A percentile compares a stretch with the other conserved stretches of the same genome.
Evolutionary conservation across 2,329 filamentous ascomycete species (phyloP).

Genomic region (Sclerotinia trifoliorum): DNA sequence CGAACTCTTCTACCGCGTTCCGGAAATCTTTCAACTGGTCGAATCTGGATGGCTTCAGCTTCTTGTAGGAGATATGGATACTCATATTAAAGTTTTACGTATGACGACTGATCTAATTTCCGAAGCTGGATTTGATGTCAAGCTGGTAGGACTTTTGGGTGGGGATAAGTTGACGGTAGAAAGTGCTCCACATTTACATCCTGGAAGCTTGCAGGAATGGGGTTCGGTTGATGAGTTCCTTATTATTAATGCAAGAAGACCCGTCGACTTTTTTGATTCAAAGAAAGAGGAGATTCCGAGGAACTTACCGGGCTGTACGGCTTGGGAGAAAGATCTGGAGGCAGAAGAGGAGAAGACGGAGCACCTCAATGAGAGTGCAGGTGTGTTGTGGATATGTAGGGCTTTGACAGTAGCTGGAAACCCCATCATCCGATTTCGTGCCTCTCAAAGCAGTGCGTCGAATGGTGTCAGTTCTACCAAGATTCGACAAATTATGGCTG

Average conservation of each 20-base stretch:
- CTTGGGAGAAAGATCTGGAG: background rate
- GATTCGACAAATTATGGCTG: constrained; percentile 5
- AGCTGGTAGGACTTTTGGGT: constrained; percentile 4
- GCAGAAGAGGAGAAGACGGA: background rate
- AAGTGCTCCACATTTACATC: background rate
- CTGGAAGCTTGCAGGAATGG: background rate
- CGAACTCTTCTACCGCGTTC: background rate
- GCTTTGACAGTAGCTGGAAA: background rate
- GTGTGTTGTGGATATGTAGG: background rate
- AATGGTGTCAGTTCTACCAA: constrained; percentile 12
- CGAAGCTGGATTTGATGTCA: background rate
- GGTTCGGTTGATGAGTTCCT: constrained; percentile 1
- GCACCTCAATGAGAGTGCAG: background rate
- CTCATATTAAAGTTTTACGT: background rate
- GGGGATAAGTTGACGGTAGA: constrained; percentile 5
- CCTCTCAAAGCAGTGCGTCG: background rate
- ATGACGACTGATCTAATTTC: background rate
- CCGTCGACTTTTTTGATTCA: background rate
- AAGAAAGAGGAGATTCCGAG: background rate
- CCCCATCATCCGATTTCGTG: background rate
- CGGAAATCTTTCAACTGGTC: background rate
- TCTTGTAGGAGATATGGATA: background rate
- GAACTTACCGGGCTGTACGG: background rate
- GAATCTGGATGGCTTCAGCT: constrained; percentile 8
- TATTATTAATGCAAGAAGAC: background rate